Percentiles rank a stretch among this genome's conserved stretches.
Conservation (phyloP, 768 basidiomycete genomes). For the Xerocomus potaroensis region DNA sequence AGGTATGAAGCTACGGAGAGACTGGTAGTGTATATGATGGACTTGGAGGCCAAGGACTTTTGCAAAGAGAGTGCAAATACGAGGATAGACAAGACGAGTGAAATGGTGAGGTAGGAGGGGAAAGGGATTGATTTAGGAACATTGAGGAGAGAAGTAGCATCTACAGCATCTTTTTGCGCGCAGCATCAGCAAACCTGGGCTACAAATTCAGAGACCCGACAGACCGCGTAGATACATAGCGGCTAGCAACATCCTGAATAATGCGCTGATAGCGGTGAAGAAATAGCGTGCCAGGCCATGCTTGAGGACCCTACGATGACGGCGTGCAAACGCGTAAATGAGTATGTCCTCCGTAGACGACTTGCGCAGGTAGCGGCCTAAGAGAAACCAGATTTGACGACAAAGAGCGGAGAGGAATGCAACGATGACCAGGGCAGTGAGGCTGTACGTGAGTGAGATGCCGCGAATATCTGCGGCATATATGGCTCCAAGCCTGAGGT, state of each 20-base stretch:
- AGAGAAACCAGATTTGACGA: constrained; percentile 71
- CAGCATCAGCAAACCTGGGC: constrained; percentile 8
- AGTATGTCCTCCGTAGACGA: constrained; percentile 64
- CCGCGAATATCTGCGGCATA: constrained; percentile 45
- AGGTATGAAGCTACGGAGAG: constrained; percentile 57
- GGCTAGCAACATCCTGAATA: constrained; percentile 48
- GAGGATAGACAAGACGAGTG: constrained; percentile 38
- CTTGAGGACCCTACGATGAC: constrained; percentile 45
- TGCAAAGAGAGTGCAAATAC: constrained; percentile 51
- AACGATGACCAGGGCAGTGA: constrained; percentile 48
- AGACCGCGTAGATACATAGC: constrained; percentile 64
- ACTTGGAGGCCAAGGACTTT: constrained; percentile 50
- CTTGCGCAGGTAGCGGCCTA: constrained; percentile 66
- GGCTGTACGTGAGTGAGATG: constrained; percentile 44
- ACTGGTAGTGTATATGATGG: constrained; percentile 52
- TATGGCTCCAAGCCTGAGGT: constrained; percentile 68
- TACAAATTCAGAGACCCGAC: constrained; percentile 23
- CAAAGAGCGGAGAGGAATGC: constrained; percentile 58
- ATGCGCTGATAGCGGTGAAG: constrained; percentile 42
- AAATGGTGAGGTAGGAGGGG: constrained; percentile 38
- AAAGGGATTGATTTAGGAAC: constrained; percentile 35
- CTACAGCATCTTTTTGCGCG: constrained; percentile 45
- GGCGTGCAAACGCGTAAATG: constrained; percentile 55
- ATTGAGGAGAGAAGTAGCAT: constrained; percentile 45
- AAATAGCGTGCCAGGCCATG: constrained; percentile 41